Conservation (phyloP, 371 early-diverging fungal species). For the Sporodiniella umbellata region DNA sequence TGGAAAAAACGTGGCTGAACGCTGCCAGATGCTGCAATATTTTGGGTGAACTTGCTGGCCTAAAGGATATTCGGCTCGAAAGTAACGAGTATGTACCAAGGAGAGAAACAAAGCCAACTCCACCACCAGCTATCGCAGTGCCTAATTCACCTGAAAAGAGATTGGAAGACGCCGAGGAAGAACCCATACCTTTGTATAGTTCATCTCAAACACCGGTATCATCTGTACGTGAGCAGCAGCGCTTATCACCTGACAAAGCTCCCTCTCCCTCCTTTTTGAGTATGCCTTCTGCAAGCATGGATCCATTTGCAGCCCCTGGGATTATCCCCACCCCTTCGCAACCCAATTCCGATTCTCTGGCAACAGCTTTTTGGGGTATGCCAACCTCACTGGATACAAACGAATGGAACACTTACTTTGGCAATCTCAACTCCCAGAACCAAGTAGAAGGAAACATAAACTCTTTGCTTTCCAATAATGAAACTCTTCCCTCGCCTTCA, state of each 20-base stretch:
- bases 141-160: conserved; percentile 18
- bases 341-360: conserved; percentile 14
- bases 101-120: conserved; percentile 5
- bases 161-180: neutral
- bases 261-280: neutral
- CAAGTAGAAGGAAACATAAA: neutral
- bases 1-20: conserved; percentile 34
- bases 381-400: conserved; percentile 26
- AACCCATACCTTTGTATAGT: neutral
- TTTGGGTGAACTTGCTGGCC: conserved; percentile 41
- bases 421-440: conserved; percentile 1
- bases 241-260: conserved; percentile 1
- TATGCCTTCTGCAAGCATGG: conserved; percentile 16
- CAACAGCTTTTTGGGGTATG: conserved; percentile 28
- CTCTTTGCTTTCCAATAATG: neutral
- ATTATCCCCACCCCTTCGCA: conserved; percentile 20
- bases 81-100: conserved; percentile 17
- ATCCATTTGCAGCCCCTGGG: conserved; percentile 31
- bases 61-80: conserved; percentile 31
- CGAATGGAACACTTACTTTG: conserved; percentile 27
- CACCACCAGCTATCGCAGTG: conserved; percentile 21
- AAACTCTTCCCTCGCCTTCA: neutral
- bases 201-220: conserved; percentile 15
- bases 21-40: conserved; percentile 39
- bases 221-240: conserved; percentile 11